Base-by-base conservation (phyloP, 176 grass and related monocot genomes). In the Bothriochloa decipiens region DNA sequence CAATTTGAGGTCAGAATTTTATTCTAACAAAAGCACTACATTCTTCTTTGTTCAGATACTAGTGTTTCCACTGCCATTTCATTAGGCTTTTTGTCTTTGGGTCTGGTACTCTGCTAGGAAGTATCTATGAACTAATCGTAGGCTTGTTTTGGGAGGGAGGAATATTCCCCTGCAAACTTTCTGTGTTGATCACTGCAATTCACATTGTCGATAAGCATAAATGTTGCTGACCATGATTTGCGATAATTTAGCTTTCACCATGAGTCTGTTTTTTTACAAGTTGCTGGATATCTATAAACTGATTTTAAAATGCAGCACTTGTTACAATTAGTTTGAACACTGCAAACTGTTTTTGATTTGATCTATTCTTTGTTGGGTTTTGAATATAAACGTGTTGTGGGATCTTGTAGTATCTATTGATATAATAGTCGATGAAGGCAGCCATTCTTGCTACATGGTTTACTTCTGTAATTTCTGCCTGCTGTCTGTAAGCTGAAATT, bases 1-100 rank as follows among this genome's bases (percentile, higher is more conserved):
- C 88, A 99, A 96, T 32, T 87, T 99, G 68, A 99, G 96, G 96
- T 96, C 35, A 86, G 78, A 68, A 84, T 43, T 40, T 3, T n/a
- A 65, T 75, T 41, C 67, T 41, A 26, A 22, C 37, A 45, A 20
- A 55, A 58, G 47, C 47, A 12, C 67, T 20, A 8, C 79, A 86
- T 90, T 37, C 57, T 10, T 46, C 7, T 49, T 77, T 33, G 5
- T 64, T 76, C 28, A 23, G 40, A 29, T 20, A 36, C 26, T 64
- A 70, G 23, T 60, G 57, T 69, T 65, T 77, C 13, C 20, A 26
- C 72, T 81, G 15, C 16, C 26, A 58, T 68, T 84, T 74, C 4
- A 25, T 68, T 29, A 23, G 61, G 37, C 15, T 60, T 75, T 2
- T 80, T 84, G 75, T 58, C 58, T 55, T 55, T 79, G 13, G 10